Evolutionary conservation across 192 early-diverging fungal species (phyloP), one percentile per base, ranked within the genome.

Genomic region (Mortierella claussenii): DNA sequence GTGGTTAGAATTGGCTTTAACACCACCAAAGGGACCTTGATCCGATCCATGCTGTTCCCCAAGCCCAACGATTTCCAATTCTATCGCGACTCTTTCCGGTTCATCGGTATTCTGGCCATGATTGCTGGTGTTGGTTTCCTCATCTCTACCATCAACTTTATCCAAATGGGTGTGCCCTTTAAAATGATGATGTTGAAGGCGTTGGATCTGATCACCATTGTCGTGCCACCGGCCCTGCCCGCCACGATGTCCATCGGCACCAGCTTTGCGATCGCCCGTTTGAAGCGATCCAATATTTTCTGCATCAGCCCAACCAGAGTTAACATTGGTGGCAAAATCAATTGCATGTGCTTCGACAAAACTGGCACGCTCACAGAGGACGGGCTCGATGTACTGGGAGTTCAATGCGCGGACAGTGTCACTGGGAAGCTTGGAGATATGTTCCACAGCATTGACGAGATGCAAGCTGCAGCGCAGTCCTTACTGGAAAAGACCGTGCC

Each of bases 291-390:
- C 20, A 84, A 89, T 23, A 97, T 99, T 34, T 98, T 93, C 79
- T 99, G 97, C 78, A 97, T 94, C 53, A 91, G 89, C 47, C 96
- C 97, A 5, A 91, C 94, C 11, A 87, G 90, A 18, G 96, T 99
- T 47, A 99, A 97, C 60, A 92, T 98, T 40, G 94, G 95, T 60
- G 98, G 98, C 49, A 97, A 97, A 61, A 81, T 99, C 37, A 91
- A 97, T 59, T 90, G 95, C 32, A 97, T 96, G 89, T 96, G 94
- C 66, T 99, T 99, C 85, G 98, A 99, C 81, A 99, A 99, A 81
- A 98, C 97, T 1, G 97, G 97, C 1, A 99, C 97, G 4, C 79
- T 99, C 47, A 98, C 96, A 3, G 95, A 98, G 75, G 96, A 98
- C 69, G 96, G 96, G 0, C 78, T 99, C 31, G 97, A 97, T 69